Conservation (phyloP, 1,284 basidiomycete genomes). For the Pterula multifida region DNA sequence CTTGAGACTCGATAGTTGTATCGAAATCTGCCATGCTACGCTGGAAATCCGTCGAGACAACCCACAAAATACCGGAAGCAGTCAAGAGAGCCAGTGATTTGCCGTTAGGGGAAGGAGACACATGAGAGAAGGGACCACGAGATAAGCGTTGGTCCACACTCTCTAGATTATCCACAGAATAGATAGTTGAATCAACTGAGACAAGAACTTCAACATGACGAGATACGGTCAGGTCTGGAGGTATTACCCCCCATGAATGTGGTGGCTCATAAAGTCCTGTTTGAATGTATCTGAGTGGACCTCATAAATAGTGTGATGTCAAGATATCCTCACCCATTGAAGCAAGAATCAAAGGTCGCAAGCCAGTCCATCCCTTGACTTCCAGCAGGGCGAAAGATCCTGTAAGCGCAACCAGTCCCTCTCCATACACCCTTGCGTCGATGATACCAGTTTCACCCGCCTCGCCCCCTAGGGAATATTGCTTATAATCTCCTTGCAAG, state of each 20-base stretch:
- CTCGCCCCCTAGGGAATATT: constrained; percentile 77
- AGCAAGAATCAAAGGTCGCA: constrained; percentile 51
- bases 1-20: constrained; percentile 41
- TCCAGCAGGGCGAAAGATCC: constrained; percentile 71
- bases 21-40: constrained; percentile 84
- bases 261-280: constrained; percentile 68
- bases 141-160: constrained; percentile 80
- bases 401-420: constrained; percentile 80
- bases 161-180: constrained; percentile 80
- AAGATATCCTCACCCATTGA: constrained; percentile 45
- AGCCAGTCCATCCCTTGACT: constrained; percentile 78
- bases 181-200: constrained; percentile 67
- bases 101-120: constrained; percentile 87
- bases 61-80: constrained; percentile 67
- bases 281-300: constrained; percentile 8
- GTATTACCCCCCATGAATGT: constrained; percentile 74
- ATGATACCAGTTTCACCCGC: constrained; percentile 79
- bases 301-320: constrained; percentile 4
- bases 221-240: constrained; percentile 77
- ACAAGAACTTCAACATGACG: constrained; percentile 81
- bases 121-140: constrained; percentile 79
- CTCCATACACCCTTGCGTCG: constrained; percentile 77
- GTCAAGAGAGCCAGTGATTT: constrained; percentile 85
- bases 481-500: constrained; percentile 75
- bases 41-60: constrained; percentile 88